phyloP scores from a whole-genome alignment of 108 stramenopile species.

The Schizochytrium sp. region DNA sequence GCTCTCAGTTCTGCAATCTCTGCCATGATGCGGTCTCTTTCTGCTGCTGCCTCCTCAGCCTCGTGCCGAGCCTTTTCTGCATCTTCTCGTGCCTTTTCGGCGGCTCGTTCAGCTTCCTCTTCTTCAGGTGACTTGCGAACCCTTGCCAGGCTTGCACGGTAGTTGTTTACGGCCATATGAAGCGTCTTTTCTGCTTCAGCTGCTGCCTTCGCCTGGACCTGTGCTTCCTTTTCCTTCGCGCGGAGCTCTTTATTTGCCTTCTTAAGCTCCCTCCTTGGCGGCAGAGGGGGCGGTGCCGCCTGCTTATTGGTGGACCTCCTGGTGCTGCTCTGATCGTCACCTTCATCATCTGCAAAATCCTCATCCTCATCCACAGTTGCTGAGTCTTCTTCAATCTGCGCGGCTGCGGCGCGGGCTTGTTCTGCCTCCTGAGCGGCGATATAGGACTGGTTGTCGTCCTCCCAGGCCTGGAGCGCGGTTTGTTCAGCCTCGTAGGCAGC shows the following conservation, averaged over 20 bases:
- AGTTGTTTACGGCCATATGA: conserved; percentile 7
- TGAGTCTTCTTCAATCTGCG: background rate
- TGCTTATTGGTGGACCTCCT: background rate
- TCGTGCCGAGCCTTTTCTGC: background rate
- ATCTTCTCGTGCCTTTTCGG: conserved; percentile 10
- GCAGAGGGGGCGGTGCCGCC: conserved; percentile 21
- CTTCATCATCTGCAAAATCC: background rate
- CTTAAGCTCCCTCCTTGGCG: background rate
- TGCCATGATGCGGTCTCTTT: conserved; percentile 29
- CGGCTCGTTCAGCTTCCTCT: background rate
- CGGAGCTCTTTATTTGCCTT: background rate
- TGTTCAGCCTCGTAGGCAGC: conserved; percentile 60
- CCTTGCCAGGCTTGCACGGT: background rate
- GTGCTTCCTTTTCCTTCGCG: conserved; percentile 50
- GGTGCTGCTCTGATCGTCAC: background rate
- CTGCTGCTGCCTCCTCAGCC: conserved; percentile 38
- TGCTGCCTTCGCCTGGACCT: background rate
- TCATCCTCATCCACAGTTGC: background rate
- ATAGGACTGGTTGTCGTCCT: conserved; percentile 31
- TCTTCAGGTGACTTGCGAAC: background rate
- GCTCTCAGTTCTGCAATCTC: conserved; percentile 27
- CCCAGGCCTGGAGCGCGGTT: conserved; percentile 44
- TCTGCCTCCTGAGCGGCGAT: conserved; percentile 35
- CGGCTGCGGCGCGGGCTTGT: background rate
- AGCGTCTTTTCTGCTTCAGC: conserved; percentile 12